These are phyloP conservation scores for Phytopythium delawarense DNA, from an alignment of 352 stramenopile genomes.

Conservation along the genomic window DNA sequence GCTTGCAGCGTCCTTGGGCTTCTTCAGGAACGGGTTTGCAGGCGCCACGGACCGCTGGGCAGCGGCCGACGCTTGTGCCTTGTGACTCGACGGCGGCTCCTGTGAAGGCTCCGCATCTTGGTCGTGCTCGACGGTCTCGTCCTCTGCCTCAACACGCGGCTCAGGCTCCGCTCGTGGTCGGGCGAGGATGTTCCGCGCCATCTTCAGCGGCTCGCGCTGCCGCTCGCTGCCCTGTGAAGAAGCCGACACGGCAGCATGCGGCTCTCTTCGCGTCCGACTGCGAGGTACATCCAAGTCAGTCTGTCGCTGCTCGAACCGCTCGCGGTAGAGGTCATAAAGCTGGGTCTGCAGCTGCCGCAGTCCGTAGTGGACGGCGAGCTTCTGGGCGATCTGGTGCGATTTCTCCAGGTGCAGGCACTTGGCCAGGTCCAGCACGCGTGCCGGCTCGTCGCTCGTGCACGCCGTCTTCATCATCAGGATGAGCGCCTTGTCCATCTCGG, in stretches of 20 bases:
- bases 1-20: conserved; percentile 15
- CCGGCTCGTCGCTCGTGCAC: conserved; percentile 61
- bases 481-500: conserved; percentile 79
- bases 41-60: conserved; percentile 50
- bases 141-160: conserved; percentile 7
- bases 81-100: neutral
- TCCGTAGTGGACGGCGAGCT: conserved; percentile 76
- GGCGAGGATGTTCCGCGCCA: conserved; percentile 29
- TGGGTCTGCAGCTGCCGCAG: conserved; percentile 67
- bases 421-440: conserved; percentile 67
- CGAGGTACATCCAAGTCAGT: neutral
- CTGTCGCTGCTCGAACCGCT: conserved; percentile 43
- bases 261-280: neutral
- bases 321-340: conserved; percentile 66
- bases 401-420: conserved; percentile 83
- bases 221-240: neutral
- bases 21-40: conserved; percentile 73
- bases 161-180: conserved; percentile 12
- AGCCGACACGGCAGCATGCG: neutral
- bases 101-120: neutral
- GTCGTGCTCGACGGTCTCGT: neutral
- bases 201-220: conserved; percentile 23
- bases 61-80: neutral
- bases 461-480: conserved; percentile 84
- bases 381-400: conserved; percentile 79